Percentiles rank a stretch among this genome's conserved stretches.
Conservation (phyloP, 805 yeast genomes). For the Phaffomyces opuntiae region DNA sequence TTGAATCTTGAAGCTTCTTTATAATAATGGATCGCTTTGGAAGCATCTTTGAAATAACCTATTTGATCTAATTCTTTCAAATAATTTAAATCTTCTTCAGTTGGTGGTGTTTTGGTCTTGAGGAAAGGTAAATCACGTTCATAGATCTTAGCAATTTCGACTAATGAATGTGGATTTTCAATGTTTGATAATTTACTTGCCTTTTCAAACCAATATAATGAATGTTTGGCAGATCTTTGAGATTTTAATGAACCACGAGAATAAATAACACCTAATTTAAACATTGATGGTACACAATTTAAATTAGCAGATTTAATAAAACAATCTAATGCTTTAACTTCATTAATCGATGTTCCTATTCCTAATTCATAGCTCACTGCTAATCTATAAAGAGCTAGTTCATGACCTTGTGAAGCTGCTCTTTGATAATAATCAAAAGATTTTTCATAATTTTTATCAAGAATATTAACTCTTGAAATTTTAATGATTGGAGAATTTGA, state of each 20-base stretch:
- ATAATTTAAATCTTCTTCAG: slow-evolving; percentile 24
- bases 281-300: slow-evolving; percentile 63
- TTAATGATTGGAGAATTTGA: slow-evolving; percentile 41
- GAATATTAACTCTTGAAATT: slow-evolving; percentile 39
- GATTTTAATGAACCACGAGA: slow-evolving; percentile 41
- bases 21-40: slow-evolving; percentile 44
- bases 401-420: slow-evolving; percentile 52
- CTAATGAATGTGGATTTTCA: slow-evolving; percentile 48
- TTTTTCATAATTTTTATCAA: slow-evolving; percentile 48
- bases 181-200: slow-evolving; percentile 38
- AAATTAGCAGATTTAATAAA: slow-evolving; percentile 55
- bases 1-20: slow-evolving; percentile 52
- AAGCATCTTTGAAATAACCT: slow-evolving; percentile 28
- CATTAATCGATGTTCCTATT: slow-evolving; percentile 41
- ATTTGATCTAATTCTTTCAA: slow-evolving; percentile 27
- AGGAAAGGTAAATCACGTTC: slow-evolving; percentile 36
- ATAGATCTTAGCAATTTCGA: slow-evolving; percentile 49
- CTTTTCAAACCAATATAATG: slow-evolving; percentile 44
- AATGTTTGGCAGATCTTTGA: slow-evolving; percentile 32
- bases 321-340: slow-evolving; percentile 42
- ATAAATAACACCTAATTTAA: slow-evolving; percentile 61
- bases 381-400: slow-evolving; percentile 57
- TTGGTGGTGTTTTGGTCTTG: background rate
- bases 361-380: slow-evolving; percentile 71
- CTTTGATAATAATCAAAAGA: slow-evolving; percentile 55